phyloP scores from a whole-genome alignment of 1,139 yeast species.

The Pneumocystis wakefieldiae region DNA sequence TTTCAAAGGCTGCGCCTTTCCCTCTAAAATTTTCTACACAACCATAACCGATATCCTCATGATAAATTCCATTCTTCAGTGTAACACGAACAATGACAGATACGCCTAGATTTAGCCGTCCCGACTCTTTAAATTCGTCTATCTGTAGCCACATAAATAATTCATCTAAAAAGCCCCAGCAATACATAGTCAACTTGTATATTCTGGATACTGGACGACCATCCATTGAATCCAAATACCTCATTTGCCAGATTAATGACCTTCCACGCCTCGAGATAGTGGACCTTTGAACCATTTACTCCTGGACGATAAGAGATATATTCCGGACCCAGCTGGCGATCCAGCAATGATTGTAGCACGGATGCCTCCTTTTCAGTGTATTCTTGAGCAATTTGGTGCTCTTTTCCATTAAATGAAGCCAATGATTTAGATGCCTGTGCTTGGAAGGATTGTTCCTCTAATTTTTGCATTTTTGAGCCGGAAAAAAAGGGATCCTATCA shows the following conservation, averaged over 20 bases:
- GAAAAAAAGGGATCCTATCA: not conserved
- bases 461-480: not conserved
- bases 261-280: slow-evolving; percentile 32
- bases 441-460: not conserved
- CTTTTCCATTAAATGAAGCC: not conserved
- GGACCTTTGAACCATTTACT: slow-evolving; percentile 26
- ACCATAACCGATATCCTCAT: slow-evolving; percentile 70
- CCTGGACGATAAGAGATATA: slow-evolving; percentile 71
- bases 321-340: slow-evolving; percentile 60
- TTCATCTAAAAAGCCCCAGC: not conserved
- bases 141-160: slow-evolving; percentile 13
- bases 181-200: slow-evolving; percentile 22
- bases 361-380: slow-evolving; percentile 16
- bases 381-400: not conserved
- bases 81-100: slow-evolving; percentile 59
- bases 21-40: slow-evolving; percentile 48
- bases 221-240: slow-evolving; percentile 50
- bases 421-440: not conserved
- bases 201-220: slow-evolving; percentile 40
- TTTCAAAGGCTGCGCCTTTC: slow-evolving; percentile 57
- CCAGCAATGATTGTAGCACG: slow-evolving; percentile 18
- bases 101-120: slow-evolving; percentile 34
- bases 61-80: slow-evolving; percentile 54
- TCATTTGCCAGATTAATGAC: slow-evolving; percentile 45
- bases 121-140: slow-evolving; percentile 27